Conservation (phyloP, 371 early-diverging fungal species). For the Haplosporangium sp. region DNA sequence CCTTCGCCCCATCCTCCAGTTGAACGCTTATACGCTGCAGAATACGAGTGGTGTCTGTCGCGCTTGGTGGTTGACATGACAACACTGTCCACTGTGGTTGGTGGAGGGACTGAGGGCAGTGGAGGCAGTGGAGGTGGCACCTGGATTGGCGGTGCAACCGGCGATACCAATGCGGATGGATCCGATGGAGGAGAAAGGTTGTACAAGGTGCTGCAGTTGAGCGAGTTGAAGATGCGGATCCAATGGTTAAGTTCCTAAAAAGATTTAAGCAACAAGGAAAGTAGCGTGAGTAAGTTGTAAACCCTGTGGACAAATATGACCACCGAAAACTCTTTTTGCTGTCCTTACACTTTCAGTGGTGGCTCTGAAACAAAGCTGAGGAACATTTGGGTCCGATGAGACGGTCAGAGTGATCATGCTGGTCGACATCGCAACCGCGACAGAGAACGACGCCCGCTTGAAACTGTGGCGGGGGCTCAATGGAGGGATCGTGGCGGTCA, state of each 20-base stretch:
- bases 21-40: neutral
- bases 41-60: constrained; percentile 20
- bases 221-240: constrained; percentile 40
- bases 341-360: constrained; percentile 41
- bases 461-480: constrained; percentile 18
- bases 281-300: neutral
- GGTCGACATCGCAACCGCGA: constrained; percentile 16
- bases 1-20: neutral
- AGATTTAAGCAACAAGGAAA: neutral
- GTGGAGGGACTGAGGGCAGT: constrained; percentile 29
- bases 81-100: neutral
- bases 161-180: neutral
- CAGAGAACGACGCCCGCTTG: constrained; percentile 5
- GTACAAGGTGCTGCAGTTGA: constrained; percentile 15
- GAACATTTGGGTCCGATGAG: constrained; percentile 20
- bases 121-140: constrained; percentile 33
- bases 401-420: constrained; percentile 28
- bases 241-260: constrained; percentile 42
- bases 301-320: neutral
- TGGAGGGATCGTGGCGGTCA: constrained; percentile 16
- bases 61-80: constrained; percentile 8
- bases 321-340: neutral
- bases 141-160: constrained; percentile 2
- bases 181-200: constrained; percentile 10
- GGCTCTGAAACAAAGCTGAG: constrained; percentile 40